phyloP scores from a whole-genome alignment of 2,329 filamentous ascomycete genomes.

The Aspergillus neoniger region DNA sequence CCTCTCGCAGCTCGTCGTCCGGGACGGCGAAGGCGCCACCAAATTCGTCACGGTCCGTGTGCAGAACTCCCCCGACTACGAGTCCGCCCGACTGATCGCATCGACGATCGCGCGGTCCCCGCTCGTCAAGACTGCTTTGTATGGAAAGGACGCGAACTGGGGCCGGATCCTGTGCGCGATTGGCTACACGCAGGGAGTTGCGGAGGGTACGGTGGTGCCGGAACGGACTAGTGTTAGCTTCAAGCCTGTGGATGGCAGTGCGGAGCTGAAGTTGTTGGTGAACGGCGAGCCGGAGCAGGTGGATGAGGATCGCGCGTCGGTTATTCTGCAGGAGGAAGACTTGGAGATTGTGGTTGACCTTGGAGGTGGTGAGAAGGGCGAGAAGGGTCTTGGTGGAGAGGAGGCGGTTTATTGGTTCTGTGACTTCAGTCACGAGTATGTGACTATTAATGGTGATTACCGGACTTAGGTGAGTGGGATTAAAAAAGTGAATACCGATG shows the following conservation, averaged over 20 bases:
- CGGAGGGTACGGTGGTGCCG: constrained; percentile 51
- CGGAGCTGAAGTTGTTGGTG: constrained; percentile 59
- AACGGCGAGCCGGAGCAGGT: constrained; percentile 63
- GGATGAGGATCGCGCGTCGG: constrained; percentile 60
- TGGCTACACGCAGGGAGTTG: constrained; percentile 68
- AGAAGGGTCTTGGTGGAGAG: constrained; percentile 44
- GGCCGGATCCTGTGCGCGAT: constrained; percentile 93
- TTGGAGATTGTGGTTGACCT: constrained; percentile 63
- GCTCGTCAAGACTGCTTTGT: constrained; percentile 94
- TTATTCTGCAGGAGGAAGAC: constrained; percentile 63
- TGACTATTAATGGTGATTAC: constrained; percentile 70
- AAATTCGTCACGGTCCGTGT: constrained; percentile 96
- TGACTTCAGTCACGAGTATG: constrained; percentile 70
- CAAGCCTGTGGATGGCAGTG: constrained; percentile 59
- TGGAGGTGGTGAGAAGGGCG: constrained; percentile 51
- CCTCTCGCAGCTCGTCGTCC: constrained; percentile 88
- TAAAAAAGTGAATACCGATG: neutral
- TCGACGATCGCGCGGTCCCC: constrained; percentile 87
- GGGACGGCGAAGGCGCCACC: constrained; percentile 94
- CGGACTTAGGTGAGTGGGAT: constrained; percentile 49
- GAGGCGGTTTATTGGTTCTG: constrained; percentile 66
- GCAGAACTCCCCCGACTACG: constrained; percentile 67
- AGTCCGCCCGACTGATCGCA: constrained; percentile 75
- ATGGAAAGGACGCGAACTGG: constrained; percentile 98
- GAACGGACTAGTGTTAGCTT: constrained; percentile 62